phyloP scores from a whole-genome alignment of 768 basidiomycete species.

The Pisolithus tinctorius region DNA sequence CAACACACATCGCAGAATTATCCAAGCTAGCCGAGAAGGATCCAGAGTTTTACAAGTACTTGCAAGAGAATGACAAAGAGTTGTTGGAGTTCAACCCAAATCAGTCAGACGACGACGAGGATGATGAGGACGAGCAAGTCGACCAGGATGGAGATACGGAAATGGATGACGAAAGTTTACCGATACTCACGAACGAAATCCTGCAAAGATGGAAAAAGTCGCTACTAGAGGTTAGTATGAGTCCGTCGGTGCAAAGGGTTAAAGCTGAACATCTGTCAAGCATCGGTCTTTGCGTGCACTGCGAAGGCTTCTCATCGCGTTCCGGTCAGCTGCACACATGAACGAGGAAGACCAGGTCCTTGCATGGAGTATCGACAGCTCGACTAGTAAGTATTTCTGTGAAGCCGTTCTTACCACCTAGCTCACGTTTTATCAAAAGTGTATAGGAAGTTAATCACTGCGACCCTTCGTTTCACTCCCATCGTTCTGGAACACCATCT shows the following conservation, averaged over 20 bases:
- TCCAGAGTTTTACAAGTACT: constrained; percentile 98
- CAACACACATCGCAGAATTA: constrained; percentile 71
- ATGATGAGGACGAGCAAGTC: constrained; percentile 44
- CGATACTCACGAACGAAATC: constrained; percentile 62
- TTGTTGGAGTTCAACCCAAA: constrained; percentile 72
- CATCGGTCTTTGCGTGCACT: constrained; percentile 80
- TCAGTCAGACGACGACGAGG: constrained; percentile 41
- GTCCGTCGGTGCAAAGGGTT: neutral
- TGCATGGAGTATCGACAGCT: constrained; percentile 83
- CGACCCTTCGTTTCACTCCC: constrained; percentile 85
- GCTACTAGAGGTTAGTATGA: constrained; percentile 61
- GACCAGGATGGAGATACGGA: constrained; percentile 36
- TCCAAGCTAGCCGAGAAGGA: constrained; percentile 90
- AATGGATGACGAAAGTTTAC: constrained; percentile 35
- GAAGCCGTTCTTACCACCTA: neutral
- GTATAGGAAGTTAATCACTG: constrained; percentile 89
- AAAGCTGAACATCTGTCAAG: constrained; percentile 33
- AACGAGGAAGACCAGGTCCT: constrained; percentile 76
- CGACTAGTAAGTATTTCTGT: constrained; percentile 31
- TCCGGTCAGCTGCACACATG: constrained; percentile 85
- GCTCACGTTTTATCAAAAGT: constrained; percentile 40
- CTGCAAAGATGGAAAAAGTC: constrained; percentile 84
- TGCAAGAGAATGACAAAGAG: constrained; percentile 91
- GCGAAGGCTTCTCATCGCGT: constrained; percentile 79
- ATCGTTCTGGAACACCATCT: constrained; percentile 81